Conservation (phyloP, 495 filamentous ascomycete genomes). For the Stereocaulon alpinum region DNA sequence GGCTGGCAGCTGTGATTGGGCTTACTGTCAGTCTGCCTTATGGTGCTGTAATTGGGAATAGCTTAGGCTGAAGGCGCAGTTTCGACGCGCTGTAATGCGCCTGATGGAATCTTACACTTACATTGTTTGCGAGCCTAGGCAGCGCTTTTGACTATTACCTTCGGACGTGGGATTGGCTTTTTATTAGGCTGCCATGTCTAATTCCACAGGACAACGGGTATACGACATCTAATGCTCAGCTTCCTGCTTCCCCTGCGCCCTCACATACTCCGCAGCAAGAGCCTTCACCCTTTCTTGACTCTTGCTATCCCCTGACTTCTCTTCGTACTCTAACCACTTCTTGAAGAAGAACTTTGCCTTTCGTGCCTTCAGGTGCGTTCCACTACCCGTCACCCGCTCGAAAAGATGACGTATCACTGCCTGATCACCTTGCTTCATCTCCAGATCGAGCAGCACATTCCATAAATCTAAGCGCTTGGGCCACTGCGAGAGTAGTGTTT, state of each 20-base stretch:
- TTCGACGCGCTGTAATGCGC: too few species aligned
- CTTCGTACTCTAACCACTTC: constrained; percentile 74
- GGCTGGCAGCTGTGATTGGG: too few species aligned
- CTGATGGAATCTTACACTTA: too few species aligned
- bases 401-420: constrained; percentile 65
- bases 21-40: too few species aligned
- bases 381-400: constrained; percentile 50
- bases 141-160: too few species aligned
- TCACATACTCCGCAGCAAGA: constrained; percentile 60
- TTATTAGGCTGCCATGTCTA: too few species aligned
- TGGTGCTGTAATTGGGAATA: too few species aligned
- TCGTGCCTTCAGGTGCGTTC: constrained; percentile 51
- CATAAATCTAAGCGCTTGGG: constrained; percentile 84
- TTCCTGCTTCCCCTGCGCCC: constrained; percentile 42
- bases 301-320: constrained; percentile 60
- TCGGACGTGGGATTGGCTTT: too few species aligned
- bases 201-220: too few species aligned
- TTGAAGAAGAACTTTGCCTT: constrained; percentile 74
- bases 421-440: constrained; percentile 54
- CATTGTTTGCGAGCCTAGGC: too few species aligned
- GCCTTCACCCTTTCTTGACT: constrained; percentile 61
- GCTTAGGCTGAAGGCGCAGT: too few species aligned
- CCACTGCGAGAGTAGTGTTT: constrained; percentile 71
- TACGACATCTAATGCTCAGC: constrained; percentile 9
- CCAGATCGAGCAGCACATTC: constrained; percentile 83